A percentile compares a stretch with the other conserved stretches of the same genome.
phyloP scores from a whole-genome alignment of 2,329 filamentous ascomycete genomes.

The Ambrosiella cleistominuta region DNA sequence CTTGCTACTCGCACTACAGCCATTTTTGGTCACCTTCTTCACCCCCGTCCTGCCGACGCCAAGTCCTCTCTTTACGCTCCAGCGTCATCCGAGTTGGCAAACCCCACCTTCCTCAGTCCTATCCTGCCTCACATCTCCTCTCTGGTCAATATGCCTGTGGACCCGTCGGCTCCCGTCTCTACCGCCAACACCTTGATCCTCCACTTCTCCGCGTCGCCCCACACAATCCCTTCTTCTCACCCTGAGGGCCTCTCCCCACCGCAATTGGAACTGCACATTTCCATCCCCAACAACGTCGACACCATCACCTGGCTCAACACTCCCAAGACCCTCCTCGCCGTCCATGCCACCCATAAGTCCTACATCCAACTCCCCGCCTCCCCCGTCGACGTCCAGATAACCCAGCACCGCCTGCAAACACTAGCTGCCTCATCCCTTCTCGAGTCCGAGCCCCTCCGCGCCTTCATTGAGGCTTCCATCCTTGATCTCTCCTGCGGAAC shows the following conservation, averaged over 20 bases:
- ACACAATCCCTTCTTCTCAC: slow-evolving; percentile 13
- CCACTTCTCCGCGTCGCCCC: slow-evolving; percentile 9
- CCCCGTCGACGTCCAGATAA: slow-evolving; percentile 26
- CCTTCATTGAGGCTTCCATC: slow-evolving; percentile 28
- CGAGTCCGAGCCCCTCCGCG: slow-evolving; percentile 16
- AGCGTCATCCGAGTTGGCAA: neutral
- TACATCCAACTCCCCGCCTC: slow-evolving; percentile 25
- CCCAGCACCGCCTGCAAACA: slow-evolving; percentile 18
- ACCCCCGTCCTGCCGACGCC: slow-evolving; percentile 16
- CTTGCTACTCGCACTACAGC: slow-evolving; percentile 20
- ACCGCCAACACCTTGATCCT: slow-evolving; percentile 4
- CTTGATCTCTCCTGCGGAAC: slow-evolving; percentile 28
- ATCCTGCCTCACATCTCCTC: slow-evolving; percentile 29
- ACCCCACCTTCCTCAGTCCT: slow-evolving; percentile 24
- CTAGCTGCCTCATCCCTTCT: slow-evolving; percentile 2
- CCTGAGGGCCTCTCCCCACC: slow-evolving; percentile 8
- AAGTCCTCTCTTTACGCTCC: neutral
- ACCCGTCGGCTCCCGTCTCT: slow-evolving; percentile 16
- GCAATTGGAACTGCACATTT: slow-evolving; percentile 14
- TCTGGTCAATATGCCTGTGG: slow-evolving; percentile 24
- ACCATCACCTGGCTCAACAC: slow-evolving; percentile 15
- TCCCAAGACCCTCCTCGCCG: slow-evolving; percentile 21
- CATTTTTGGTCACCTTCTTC: slow-evolving; percentile 35
- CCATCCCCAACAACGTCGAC: slow-evolving; percentile 10
- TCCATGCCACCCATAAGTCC: slow-evolving; percentile 22